phyloP scores from a whole-genome alignment of 805 yeast genomes.

The Trichomonascus vanleenenianus region DNA sequence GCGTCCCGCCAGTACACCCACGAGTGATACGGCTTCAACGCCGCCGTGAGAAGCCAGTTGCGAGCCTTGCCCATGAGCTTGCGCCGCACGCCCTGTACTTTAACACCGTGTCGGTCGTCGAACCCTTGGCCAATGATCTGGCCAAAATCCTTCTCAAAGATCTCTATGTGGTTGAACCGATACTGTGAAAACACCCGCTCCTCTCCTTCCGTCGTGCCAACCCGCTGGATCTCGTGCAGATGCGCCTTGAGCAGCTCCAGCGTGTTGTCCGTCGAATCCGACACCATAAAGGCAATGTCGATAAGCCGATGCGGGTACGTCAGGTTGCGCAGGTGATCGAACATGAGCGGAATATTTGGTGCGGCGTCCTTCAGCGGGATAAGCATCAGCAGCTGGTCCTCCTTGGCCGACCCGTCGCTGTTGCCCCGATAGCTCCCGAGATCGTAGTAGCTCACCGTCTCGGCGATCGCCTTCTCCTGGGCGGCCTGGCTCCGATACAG shows the following conservation, averaged over 20 bases:
- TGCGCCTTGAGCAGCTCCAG: conserved; percentile 51
- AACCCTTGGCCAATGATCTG: conserved; percentile 89
- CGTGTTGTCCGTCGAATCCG: conserved; percentile 83
- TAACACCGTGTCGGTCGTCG: conserved; percentile 89
- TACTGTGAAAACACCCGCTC: neutral
- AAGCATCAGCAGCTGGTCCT: conserved; percentile 70
- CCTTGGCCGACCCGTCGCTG: conserved; percentile 64
- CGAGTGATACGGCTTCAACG: conserved; percentile 84
- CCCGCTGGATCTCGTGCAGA: conserved; percentile 45
- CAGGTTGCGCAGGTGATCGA: conserved; percentile 66
- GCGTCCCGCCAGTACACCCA: conserved; percentile 98
- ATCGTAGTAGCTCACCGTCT: conserved; percentile 57
- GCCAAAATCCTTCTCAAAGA: conserved; percentile 88
- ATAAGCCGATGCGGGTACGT: conserved; percentile 75
- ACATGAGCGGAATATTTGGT: conserved; percentile 77
- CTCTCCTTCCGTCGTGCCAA: conserved; percentile 31
- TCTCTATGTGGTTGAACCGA: conserved; percentile 63
- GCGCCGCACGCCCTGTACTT: conserved; percentile 92
- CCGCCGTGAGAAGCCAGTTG: conserved; percentile 85
- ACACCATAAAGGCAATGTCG: conserved; percentile 71
- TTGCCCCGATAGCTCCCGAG: conserved; percentile 53
- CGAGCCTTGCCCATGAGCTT: conserved; percentile 94
- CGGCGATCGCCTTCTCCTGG: neutral
- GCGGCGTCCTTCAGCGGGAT: conserved; percentile 91
- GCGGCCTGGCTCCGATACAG: neutral